A percentile compares a stretch with the other conserved stretches of the same genome.
Conservation (phyloP, 202 grass and related monocot species). For the Setaria italica region DNA sequence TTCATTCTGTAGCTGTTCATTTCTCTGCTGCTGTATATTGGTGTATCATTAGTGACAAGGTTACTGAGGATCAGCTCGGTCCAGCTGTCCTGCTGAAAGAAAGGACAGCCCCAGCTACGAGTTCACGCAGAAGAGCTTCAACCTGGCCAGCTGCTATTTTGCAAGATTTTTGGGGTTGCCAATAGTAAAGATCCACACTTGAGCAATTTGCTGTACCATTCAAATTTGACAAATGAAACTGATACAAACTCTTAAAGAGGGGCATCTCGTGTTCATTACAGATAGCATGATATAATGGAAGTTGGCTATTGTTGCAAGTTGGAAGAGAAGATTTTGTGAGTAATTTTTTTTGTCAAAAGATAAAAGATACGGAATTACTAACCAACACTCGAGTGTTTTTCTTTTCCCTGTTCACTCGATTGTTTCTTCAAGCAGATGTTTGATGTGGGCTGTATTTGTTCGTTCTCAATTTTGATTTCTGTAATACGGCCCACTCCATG, state of each 20-base stretch:
- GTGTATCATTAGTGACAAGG: constrained; percentile 60
- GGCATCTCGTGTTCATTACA: constrained; percentile 9
- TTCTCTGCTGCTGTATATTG: constrained; percentile 61
- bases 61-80: constrained; percentile 55
- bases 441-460: no score
- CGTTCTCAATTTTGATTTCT: no score
- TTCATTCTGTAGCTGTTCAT: constrained; percentile 57
- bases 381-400: no score
- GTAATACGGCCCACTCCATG: no score
- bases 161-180: constrained; percentile 42
- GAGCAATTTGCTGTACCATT: constrained; percentile 43
- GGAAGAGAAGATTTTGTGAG: not conserved
- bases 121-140: constrained; percentile 32
- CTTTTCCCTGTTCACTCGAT: no score
- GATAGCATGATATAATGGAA: constrained; percentile 21
- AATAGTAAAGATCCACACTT: constrained; percentile 40
- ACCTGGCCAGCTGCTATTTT: constrained; percentile 42
- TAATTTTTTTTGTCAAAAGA: no score
- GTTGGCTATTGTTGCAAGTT: constrained; percentile 24
- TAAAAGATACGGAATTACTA: no score
- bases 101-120: constrained; percentile 41
- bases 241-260: constrained; percentile 11
- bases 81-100: constrained; percentile 45
- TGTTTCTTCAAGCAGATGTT: no score
- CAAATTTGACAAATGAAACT: constrained; percentile 50